phyloP scores from a whole-genome alignment of 495 filamentous ascomycete species.

The Penicillium salamii region DNA sequence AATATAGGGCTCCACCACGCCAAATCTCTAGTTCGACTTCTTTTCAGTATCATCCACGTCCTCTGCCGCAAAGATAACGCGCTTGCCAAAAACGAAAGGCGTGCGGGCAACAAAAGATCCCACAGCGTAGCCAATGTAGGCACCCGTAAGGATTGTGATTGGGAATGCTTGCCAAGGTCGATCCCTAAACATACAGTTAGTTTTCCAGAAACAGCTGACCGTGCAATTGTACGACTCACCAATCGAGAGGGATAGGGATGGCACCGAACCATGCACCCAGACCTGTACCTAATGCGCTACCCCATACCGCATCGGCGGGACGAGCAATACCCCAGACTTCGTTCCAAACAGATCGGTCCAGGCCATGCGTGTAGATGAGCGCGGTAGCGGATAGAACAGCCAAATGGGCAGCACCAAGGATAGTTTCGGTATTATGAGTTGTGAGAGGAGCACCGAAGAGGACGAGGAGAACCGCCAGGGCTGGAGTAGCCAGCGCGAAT shows the following conservation, averaged over 20 bases:
- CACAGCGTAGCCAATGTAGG: constrained; percentile 63
- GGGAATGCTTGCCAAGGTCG: constrained; percentile 98
- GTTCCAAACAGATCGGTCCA: constrained; percentile 68
- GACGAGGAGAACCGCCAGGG: constrained; percentile 64
- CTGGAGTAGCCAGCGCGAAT: constrained; percentile 60
- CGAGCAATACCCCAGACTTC: constrained; percentile 57
- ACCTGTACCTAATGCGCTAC: constrained; percentile 41
- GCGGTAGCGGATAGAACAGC: constrained; percentile 71
- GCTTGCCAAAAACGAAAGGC: constrained; percentile 56
- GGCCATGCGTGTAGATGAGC: constrained; percentile 80
- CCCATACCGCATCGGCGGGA: constrained; percentile 42
- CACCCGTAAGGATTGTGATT: constrained; percentile 77
- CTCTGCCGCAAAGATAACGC: constrained; percentile 53
- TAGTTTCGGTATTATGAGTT: constrained; percentile 74
- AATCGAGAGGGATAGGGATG: constrained; percentile 94
- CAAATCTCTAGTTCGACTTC: constrained; percentile 25
- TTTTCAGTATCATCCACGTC: constrained; percentile 18
- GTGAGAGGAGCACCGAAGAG: constrained; percentile 90
- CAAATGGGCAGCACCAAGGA: constrained; percentile 77
- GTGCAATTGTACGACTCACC: constrained; percentile 51
- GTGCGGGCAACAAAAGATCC: constrained; percentile 61
- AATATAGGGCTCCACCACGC: neutral
- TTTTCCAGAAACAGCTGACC: neutral
- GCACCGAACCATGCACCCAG: constrained; percentile 62
- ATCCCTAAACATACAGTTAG: constrained; percentile 48